Percentiles rank a stretch among this genome's conserved stretches.
Conservation (phyloP, 306 rosid species). For the Lathyrus oleraceus region DNA sequence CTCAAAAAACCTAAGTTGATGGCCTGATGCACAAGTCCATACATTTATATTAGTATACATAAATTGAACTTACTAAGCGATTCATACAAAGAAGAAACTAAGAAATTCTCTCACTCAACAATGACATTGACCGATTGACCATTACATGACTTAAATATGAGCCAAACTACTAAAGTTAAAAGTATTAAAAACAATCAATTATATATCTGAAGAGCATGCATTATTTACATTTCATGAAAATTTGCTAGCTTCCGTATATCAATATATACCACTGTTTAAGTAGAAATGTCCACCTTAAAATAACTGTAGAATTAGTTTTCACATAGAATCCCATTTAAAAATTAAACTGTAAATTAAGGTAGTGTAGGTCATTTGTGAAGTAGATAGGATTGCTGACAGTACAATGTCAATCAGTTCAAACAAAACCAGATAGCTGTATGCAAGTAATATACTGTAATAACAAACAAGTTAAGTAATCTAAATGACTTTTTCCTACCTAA, state of each 20-base stretch:
- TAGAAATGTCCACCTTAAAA: neutral
- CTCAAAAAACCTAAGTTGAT: neutral
- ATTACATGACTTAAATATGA: neutral
- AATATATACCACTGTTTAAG: neutral
- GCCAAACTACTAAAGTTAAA: neutral
- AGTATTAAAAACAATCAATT: neutral
- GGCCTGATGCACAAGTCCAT: neutral
- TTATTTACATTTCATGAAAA: slow-evolving; percentile 5
- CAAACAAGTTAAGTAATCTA: neutral
- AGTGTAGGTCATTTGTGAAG: too few relatives aligned
- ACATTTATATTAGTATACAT: neutral
- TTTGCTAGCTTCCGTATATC: neutral
- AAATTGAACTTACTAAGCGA: neutral
- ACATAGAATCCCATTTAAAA: too few relatives aligned
- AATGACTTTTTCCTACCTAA: neutral
- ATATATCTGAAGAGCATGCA: neutral
- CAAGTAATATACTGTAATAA: neutral
- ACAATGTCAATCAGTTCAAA: neutral
- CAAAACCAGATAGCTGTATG: neutral
- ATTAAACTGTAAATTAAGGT: too few relatives aligned
- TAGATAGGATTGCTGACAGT: too few relatives aligned
- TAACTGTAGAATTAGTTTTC: too few relatives aligned
- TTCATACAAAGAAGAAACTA: neutral
- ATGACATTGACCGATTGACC: slow-evolving; percentile 9
- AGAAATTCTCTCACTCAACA: neutral